phyloP scores from a whole-genome alignment of 2,329 filamentous ascomycete species.

The Alternaria infectoria region DNA sequence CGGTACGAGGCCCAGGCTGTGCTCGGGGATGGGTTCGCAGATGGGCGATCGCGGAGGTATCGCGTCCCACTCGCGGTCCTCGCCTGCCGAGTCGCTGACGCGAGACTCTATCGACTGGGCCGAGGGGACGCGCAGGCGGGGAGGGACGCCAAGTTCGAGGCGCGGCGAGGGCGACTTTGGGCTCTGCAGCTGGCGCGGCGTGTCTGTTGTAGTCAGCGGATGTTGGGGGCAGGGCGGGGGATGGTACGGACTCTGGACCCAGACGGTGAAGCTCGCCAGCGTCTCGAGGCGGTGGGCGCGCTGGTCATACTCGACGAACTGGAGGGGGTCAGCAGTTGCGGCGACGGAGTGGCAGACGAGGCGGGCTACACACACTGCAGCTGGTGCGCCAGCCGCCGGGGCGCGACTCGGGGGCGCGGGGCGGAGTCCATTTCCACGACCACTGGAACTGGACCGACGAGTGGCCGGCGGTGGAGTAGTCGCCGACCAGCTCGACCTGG shows the following conservation, averaged over 20 bases:
- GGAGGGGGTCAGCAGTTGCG: conserved; percentile 27
- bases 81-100: conserved; percentile 72
- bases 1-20: conserved; percentile 52
- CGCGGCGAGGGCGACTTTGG: conserved; percentile 65
- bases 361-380: conserved; percentile 72
- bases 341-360: not conserved
- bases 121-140: conserved; percentile 82
- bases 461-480: conserved; percentile 83
- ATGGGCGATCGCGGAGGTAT: conserved; percentile 55
- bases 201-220: conserved; percentile 39
- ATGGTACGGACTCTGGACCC: conserved; percentile 75
- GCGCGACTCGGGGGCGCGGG: conserved; percentile 78
- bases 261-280: conserved; percentile 92
- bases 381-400: conserved; percentile 94
- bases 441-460: conserved; percentile 88
- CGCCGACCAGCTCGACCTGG: conserved; percentile 93
- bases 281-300: conserved; percentile 87
- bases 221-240: not conserved
- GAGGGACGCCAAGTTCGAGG: conserved; percentile 75
- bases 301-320: conserved; percentile 98
- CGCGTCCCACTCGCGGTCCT: conserved; percentile 49
- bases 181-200: conserved; percentile 47
- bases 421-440: conserved; percentile 97
- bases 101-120: conserved; percentile 85
- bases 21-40: conserved; percentile 57